Evolutionary conservation across 805 yeast genomes (phyloP).

Genomic region (Clavispora santaluciae): DNA sequence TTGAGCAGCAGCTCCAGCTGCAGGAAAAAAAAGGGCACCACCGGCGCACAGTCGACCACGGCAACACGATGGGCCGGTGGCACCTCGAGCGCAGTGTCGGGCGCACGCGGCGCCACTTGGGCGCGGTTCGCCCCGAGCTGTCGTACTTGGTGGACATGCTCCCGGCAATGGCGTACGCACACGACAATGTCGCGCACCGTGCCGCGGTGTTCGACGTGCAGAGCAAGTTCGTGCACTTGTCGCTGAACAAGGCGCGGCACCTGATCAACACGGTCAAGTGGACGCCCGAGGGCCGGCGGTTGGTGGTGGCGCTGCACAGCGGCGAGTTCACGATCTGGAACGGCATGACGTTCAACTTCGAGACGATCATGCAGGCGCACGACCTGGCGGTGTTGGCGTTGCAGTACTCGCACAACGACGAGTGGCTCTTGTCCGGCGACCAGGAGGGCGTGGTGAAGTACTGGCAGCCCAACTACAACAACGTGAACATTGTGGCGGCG

Average conservation of each 20-base stretch:
- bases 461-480: constrained; percentile 98
- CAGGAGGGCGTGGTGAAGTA: constrained; percentile 87
- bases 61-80: constrained; percentile 68
- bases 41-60: constrained; percentile 74
- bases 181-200: constrained; percentile 24
- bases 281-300: constrained; percentile 95
- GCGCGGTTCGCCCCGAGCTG: constrained; percentile 62
- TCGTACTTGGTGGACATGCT: constrained; percentile 58
- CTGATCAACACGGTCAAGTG: constrained; percentile 86
- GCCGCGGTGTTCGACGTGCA: constrained; percentile 57
- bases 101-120: constrained; percentile 40
- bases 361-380: constrained; percentile 98
- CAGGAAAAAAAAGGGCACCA: constrained; percentile 51
- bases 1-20: constrained; percentile 40
- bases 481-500: constrained; percentile 73
- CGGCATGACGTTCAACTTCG: constrained; percentile 91
- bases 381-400: constrained; percentile 81
- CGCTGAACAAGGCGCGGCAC: constrained; percentile 88
- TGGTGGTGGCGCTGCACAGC: constrained; percentile 82
- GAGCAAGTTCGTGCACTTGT: constrained; percentile 82
- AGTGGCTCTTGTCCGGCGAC: constrained; percentile 93
- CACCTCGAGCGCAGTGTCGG: constrained; percentile 42
- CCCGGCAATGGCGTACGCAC: constrained; percentile 59
- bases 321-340: constrained; percentile 98
- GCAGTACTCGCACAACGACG: constrained; percentile 82